Conservation (phyloP, 352 stramenopile genomes). For the Globisporangium abappressorium region DNA sequence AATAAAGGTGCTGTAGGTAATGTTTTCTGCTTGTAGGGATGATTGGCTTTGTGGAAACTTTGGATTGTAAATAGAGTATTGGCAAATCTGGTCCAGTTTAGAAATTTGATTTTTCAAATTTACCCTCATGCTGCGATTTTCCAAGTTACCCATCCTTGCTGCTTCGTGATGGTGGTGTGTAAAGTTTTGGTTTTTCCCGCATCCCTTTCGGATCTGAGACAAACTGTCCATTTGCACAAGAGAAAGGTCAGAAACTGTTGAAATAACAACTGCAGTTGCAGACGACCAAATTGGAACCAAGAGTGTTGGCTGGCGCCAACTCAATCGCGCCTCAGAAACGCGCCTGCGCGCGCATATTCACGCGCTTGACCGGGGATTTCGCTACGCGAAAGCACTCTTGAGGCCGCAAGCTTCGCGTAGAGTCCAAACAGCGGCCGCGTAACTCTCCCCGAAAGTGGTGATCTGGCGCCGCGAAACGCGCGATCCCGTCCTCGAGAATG, state of each 20-base stretch:
- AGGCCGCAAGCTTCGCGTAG: constrained; percentile 4
- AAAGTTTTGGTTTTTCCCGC: neutral
- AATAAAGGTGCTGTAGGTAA: no score
- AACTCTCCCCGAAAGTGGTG: neutral
- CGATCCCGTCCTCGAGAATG: neutral
- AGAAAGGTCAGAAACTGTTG: neutral
- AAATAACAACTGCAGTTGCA: constrained; percentile 9
- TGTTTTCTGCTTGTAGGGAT: no score
- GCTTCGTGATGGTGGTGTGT: neutral
- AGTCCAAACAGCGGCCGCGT: constrained; percentile 16
- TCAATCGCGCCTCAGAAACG: constrained; percentile 19
- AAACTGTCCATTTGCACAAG: neutral
- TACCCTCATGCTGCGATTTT: no score
- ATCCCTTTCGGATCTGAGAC: neutral
- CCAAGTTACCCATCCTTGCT: no score
- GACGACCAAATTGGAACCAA: neutral
- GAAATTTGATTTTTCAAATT: no score
- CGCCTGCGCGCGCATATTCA: neutral
- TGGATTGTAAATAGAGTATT: no score
- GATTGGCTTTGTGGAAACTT: no score
- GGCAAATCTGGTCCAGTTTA: no score
- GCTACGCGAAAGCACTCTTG: constrained; percentile 1
- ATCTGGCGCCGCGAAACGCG: neutral
- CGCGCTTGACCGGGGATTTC: constrained; percentile 7
- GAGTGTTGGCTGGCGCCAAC: neutral